A percentile compares a stretch with the other conserved stretches of the same genome.
Evolutionary conservation across 2,329 filamentous ascomycete species (phyloP).

Genomic region (Escovopsis sp.): DNA sequence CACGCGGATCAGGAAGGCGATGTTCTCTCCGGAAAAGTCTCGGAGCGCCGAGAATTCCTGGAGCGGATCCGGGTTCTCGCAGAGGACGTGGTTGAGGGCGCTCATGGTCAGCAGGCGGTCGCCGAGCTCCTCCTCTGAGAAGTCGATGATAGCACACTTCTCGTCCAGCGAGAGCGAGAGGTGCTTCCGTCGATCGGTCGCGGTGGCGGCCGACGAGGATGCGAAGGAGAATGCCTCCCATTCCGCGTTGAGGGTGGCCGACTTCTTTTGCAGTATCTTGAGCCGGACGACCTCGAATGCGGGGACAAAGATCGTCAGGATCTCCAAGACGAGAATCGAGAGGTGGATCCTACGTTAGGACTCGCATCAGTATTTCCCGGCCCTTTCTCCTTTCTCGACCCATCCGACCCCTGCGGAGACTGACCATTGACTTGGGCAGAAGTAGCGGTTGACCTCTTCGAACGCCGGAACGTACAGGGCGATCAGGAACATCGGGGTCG

Average conservation of each 20-base stretch:
- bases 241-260: slow-evolving; percentile 6
- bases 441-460: slow-evolving; percentile 34
- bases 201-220: slow-evolving; percentile 1
- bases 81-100: slow-evolving; percentile 44
- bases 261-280: slow-evolving; percentile 19
- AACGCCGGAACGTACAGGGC: slow-evolving; percentile 36
- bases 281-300: slow-evolving; percentile 36
- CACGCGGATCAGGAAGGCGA: slow-evolving; percentile 45
- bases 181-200: not conserved
- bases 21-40: slow-evolving; percentile 58
- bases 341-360: slow-evolving; percentile 21
- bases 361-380: slow-evolving; percentile 28
- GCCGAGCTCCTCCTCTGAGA: slow-evolving; percentile 8
- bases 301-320: slow-evolving; percentile 47
- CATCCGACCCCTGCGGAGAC: slow-evolving; percentile 23
- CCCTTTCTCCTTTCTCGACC: not conserved
- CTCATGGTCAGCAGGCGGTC: slow-evolving; percentile 41
- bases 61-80: slow-evolving; percentile 41
- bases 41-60: slow-evolving; percentile 48
- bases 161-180: slow-evolving; percentile 1
- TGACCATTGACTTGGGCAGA: slow-evolving; percentile 45
- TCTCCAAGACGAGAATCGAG: slow-evolving; percentile 45
- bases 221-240: slow-evolving; percentile 8
- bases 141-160: slow-evolving; percentile 3
- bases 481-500: slow-evolving; percentile 49